A percentile compares a stretch with the other conserved stretches of the same genome.
phyloP scores from a whole-genome alignment of 208 protist genomes.

The Leishmania mexicana region DNA sequence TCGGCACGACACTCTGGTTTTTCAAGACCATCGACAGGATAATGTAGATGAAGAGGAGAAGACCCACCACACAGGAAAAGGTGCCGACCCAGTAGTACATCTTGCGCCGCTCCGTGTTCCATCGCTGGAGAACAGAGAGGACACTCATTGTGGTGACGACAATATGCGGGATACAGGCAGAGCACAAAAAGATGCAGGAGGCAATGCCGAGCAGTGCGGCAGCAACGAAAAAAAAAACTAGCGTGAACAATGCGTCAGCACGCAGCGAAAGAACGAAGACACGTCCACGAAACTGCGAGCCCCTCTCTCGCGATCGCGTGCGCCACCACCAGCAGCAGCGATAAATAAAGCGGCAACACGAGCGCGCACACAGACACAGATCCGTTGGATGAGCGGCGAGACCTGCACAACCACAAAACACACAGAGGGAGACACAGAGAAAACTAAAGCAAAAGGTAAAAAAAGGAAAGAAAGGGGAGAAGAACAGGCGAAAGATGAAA shows the following conservation, averaged over 20 bases:
- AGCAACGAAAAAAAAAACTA: neutral
- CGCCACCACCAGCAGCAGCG: neutral
- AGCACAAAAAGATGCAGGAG: neutral
- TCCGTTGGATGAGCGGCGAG: neutral
- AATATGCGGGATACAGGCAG: neutral
- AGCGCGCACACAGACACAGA: neutral
- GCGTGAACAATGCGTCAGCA: neutral
- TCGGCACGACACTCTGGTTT: conserved; percentile 63
- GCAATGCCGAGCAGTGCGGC: neutral
- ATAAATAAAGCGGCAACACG: neutral
- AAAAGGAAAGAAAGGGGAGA: neutral
- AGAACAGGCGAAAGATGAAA: neutral
- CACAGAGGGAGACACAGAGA: neutral
- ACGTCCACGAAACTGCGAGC: neutral
- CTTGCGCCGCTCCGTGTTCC: conserved; percentile 58
- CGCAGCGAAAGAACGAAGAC: neutral
- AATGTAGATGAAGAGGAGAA: conserved; percentile 74
- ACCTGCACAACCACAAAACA: neutral
- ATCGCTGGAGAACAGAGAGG: conserved; percentile 22
- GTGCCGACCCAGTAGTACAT: conserved; percentile 91
- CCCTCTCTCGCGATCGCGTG: neutral
- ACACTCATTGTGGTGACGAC: conserved; percentile 12
- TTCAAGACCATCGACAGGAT: conserved; percentile 46
- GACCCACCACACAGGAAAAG: conserved; percentile 73
- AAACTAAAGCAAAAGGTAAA: neutral